Base-by-base conservation (phyloP, 1,139 yeast genomes). In the Kurtzmaniella natalensis region DNA sequence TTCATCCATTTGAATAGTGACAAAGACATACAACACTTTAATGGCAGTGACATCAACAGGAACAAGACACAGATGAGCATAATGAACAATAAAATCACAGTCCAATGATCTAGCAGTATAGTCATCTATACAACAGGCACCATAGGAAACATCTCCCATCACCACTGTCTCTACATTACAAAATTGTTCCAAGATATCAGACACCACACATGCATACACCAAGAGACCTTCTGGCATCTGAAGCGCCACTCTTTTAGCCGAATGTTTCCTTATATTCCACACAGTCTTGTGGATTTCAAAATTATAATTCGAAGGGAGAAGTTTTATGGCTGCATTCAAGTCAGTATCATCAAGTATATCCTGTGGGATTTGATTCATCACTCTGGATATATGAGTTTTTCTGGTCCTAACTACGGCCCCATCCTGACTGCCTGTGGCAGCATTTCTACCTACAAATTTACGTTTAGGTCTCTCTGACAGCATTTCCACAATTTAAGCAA, bases 81-180 rank as follows among this genome's bases (percentile, higher is more conserved):
- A 92, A 59, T 94, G 99, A 9, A 92, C 88, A 38, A 92, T 79
- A 47, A 89, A 84, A 54, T 92, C 99, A 59, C 98, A 94, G 36
- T 85, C 95, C 30, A 92, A 62, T 0, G 97, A 81, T 40, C 89
- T 67, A 3, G 99, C 98, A 0, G 98, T 89, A 53, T 72, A 92
- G 54, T 92, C 99, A 55, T 92, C 99, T 34, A 92, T 88, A 59
- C 99, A 92, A 54, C 99, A 92, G 0, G 99, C 99, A 22, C 99
- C 99, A 51, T 92, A 92, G 0, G 96, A 87, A 1, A 92, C 98
- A 57, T 92, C 99, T 2, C 99, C 99, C 98, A 92, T 94, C 4
- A 92, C 94, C 1, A 94, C 70, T 0, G 92, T 85, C 50, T 89
- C 96, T 33, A 83, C 92, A 5, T 65, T 61, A 52, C 96, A 88